A percentile compares a stretch with the other conserved stretches of the same genome.
These are phyloP conservation scores for Trichomonascaceae sp. DNA, from an alignment of 1,139 yeast genomes.

Conservation along the genomic window DNA sequence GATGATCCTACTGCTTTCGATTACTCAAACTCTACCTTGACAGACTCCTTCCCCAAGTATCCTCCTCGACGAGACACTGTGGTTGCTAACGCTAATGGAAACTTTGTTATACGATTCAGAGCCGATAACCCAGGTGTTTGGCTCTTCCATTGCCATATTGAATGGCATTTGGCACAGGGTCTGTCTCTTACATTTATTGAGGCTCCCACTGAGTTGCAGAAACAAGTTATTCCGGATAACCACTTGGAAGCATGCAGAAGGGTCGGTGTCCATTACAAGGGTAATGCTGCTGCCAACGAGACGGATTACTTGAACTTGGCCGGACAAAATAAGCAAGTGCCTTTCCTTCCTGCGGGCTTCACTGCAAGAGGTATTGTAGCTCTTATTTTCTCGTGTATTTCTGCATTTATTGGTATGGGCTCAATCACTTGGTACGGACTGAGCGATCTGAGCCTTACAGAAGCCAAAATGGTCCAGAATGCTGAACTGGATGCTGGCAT, in stretches of 20 bases:
- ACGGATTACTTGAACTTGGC: conserved; percentile 55
- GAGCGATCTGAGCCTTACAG: conserved; percentile 43
- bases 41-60: conserved; percentile 43
- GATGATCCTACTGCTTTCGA: conserved; percentile 45
- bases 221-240: conserved; percentile 43
- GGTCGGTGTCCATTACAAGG: conserved; percentile 45
- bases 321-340: conserved; percentile 65
- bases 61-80: conserved; percentile 72
- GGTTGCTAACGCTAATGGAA: conserved; percentile 60
- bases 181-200: conserved; percentile 68
- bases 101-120: conserved; percentile 56
- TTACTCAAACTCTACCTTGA: conserved; percentile 31
- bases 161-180: conserved; percentile 92
- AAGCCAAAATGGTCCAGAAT: conserved; percentile 19
- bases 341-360: conserved; percentile 73
- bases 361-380: conserved; percentile 89
- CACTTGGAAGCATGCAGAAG: conserved; percentile 57
- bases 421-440: conserved; percentile 78
- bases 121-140: conserved; percentile 89
- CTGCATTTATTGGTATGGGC: conserved; percentile 74
- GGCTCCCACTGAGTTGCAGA: conserved; percentile 60
- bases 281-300: conserved; percentile 84
- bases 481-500: conserved; percentile 20
- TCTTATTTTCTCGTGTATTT: conserved; percentile 65
- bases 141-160: conserved; percentile 92